Evolutionary conservation across 1,139 yeast species (phyloP), one percentile per base, ranked within the genome.

Genomic region (Saccharomyces hybrid): DNA sequence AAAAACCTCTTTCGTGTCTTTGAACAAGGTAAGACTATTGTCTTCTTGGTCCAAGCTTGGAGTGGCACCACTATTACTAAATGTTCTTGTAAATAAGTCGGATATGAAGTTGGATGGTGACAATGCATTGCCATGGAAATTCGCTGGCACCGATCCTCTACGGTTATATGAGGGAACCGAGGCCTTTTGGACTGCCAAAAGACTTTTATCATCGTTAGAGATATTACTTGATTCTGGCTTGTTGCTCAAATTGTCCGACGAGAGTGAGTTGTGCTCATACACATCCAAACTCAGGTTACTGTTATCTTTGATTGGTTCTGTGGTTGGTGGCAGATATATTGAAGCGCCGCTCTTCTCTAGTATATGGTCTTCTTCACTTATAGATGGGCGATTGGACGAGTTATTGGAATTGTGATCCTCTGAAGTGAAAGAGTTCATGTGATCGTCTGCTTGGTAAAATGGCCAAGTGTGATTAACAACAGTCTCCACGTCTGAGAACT

Each of bases 381-480:
- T 53, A 5, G 62, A 56, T 0, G 64, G 53, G 46, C 59, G 60
- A 24, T 62, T 54, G 7, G 64, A 38, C 26, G 44, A 38, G 5
- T 38, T 38, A 19, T 38, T 38, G 16, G 26, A 38, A 11, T 24
- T 38, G 26, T 38, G 44, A 16, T 28, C 42, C 28, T 50, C 55
- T 7, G 27, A 26, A 7, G 49, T 42, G 26, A 29, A 44, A 14
- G 55, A 1, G 48, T 24, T 1, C 48, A 26, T 24, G 4, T 52
- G 32, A 16, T 61, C 57, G 34, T 64, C 64, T 8, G 57, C 65
- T 53, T 81, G 80, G 74, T 82, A 91, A 68, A 91, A 89, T 1
- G 95, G 93, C 98, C 98, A 93, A 8, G 87, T 83, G 66, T 91
- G 97, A 54, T 81, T 78, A 42, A 88, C 78, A 9, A 90, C 68